Conservation (phyloP, 1,284 basidiomycete species). For the Marasmius oreades region DNA sequence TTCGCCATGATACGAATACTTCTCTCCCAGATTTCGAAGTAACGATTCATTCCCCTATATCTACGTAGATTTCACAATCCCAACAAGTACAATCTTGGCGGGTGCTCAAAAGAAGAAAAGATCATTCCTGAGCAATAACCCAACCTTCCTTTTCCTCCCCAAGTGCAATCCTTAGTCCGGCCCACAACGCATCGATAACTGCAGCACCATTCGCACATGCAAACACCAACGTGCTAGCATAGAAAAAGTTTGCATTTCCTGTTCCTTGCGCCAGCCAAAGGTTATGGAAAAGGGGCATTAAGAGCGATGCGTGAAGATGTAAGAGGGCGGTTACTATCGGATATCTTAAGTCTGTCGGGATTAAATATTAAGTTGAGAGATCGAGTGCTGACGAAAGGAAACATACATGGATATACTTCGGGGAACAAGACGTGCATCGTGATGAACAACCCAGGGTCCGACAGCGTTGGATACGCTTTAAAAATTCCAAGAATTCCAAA, state of each 20-base stretch:
- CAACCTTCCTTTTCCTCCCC: slow-evolving; percentile 51
- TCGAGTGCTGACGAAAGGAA: not conserved
- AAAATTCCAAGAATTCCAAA: slow-evolving; percentile 80
- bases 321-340: slow-evolving; percentile 85
- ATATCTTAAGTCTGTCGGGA: slow-evolving; percentile 71
- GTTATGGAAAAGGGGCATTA: slow-evolving; percentile 89
- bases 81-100: not conserved
- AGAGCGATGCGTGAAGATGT: slow-evolving; percentile 80
- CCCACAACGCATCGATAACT: slow-evolving; percentile 78
- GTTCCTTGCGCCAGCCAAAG: slow-evolving; percentile 92
- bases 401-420: slow-evolving; percentile 79
- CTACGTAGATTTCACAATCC: too few relatives aligned
- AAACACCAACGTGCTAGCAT: slow-evolving; percentile 92
- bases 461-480: slow-evolving; percentile 90
- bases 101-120: not conserved
- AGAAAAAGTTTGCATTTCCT: slow-evolving; percentile 98
- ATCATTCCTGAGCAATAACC: slow-evolving; percentile 56
- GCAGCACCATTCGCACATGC: slow-evolving; percentile 85
- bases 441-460: slow-evolving; percentile 85
- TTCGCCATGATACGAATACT: too few relatives aligned
- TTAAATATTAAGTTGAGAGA: not conserved
- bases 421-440: slow-evolving; percentile 82
- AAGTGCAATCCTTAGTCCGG: slow-evolving; percentile 69
- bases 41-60: too few relatives aligned
- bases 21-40: too few relatives aligned